A percentile compares a stretch with the other conserved stretches of the same genome.
Evolutionary conservation across 345 rosid species (phyloP).

Genomic region (Kandelia obovata): DNA sequence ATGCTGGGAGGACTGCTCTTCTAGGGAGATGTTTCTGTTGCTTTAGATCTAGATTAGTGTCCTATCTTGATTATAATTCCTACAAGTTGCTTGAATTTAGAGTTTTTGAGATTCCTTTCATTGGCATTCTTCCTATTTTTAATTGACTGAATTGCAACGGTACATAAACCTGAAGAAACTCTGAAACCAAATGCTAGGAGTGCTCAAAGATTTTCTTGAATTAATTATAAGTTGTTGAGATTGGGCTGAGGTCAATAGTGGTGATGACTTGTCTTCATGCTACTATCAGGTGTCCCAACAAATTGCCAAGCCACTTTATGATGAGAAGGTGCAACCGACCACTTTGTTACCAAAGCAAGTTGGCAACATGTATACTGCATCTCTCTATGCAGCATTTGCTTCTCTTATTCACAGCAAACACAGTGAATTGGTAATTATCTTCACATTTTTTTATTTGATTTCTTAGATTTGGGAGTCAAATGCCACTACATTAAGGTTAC

Average conservation of each 20-base stretch:
- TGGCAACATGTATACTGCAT: constrained; percentile 99
- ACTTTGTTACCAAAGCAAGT: constrained; percentile 93
- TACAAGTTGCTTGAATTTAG: background rate
- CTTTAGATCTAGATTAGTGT: background rate
- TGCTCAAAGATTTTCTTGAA: too few relatives aligned
- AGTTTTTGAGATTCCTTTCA: background rate
- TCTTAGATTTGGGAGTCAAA: background rate
- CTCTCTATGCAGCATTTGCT: constrained; percentile 89
- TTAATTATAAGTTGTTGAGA: too few relatives aligned
- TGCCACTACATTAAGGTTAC: background rate
- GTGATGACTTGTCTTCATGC: constrained; percentile 12
- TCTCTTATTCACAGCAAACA: constrained; percentile 84
- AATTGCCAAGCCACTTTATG: constrained; percentile 79
- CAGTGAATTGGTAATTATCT: constrained; percentile 57
- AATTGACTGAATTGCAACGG: background rate
- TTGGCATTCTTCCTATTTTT: background rate
- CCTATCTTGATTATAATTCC: too few relatives aligned
- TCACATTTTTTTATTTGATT: background rate
- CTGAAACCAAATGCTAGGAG: background rate
- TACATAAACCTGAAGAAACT: background rate
- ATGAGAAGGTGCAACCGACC: constrained; percentile 79
- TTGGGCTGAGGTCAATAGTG: background rate
- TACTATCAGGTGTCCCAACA: constrained; percentile 74
- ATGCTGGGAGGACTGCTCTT: background rate
- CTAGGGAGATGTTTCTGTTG: background rate